Conservation (phyloP, 768 basidiomycete species). For the Cantharellus cinnabarinus region DNA sequence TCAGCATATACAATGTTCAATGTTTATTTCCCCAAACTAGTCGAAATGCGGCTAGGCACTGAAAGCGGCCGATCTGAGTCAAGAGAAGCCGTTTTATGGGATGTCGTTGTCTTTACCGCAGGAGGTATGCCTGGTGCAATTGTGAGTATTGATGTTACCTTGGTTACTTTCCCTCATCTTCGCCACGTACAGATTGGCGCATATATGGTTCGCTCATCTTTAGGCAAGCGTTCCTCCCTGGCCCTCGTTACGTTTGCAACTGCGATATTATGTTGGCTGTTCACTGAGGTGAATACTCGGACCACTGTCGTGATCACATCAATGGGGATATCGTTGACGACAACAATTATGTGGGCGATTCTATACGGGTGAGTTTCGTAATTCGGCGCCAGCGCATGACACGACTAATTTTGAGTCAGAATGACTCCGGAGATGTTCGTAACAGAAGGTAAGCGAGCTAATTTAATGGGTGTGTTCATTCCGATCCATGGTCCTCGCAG, state of each 20-base stretch:
- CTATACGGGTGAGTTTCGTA: constrained; percentile 36
- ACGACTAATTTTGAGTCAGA: not conserved
- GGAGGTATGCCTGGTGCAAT: constrained; percentile 73
- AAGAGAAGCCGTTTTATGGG: constrained; percentile 50
- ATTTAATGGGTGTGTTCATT: not conserved
- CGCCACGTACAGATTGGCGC: constrained; percentile 46
- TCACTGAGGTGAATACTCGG: constrained; percentile 36
- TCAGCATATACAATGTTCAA: constrained; percentile 83
- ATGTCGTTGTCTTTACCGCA: constrained; percentile 68
- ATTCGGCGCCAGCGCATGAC: not conserved
- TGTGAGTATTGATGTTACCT: constrained; percentile 24
- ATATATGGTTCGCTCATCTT: constrained; percentile 43
- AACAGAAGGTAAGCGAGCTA: constrained; percentile 33
- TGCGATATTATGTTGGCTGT: constrained; percentile 49
- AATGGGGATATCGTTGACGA: constrained; percentile 56
- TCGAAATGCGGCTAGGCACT: constrained; percentile 34
- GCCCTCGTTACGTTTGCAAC: constrained; percentile 59
- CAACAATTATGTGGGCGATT: constrained; percentile 77
- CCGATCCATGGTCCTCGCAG: constrained; percentile 16
- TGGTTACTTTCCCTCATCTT: not conserved
- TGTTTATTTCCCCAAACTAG: constrained; percentile 68
- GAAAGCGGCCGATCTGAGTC: constrained; percentile 14
- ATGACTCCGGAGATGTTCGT: constrained; percentile 23
- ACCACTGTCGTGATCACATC: constrained; percentile 45
- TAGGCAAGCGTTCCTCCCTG: constrained; percentile 55